These are phyloP conservation scores for Tieghemiomyces parasiticus DNA, from an alignment of 192 early-diverging fungal species.

Conservation along the genomic window DNA sequence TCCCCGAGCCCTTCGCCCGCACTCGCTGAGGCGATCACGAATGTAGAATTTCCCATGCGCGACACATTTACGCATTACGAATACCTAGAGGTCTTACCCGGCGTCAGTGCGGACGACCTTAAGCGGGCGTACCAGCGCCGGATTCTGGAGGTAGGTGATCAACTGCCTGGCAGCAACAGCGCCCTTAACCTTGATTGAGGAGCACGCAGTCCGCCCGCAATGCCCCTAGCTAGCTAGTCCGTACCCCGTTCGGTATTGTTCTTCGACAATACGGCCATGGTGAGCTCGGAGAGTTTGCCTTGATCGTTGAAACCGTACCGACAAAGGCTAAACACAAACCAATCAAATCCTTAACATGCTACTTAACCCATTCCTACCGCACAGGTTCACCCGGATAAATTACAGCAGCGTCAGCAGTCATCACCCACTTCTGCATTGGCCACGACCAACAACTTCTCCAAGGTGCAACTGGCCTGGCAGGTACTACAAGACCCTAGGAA, in stretches of 20 bases:
- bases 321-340: too few relatives aligned
- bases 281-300: neutral
- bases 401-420: neutral
- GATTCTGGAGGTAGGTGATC: neutral
- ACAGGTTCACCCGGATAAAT: constrained; percentile 15
- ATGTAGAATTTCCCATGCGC: neutral
- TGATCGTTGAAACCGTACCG: constrained; percentile 5
- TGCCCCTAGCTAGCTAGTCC: neutral
- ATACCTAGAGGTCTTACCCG: neutral
- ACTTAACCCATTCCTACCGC: neutral
- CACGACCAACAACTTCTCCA: constrained; percentile 17
- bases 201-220: neutral
- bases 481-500: constrained; percentile 24
- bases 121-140: neutral
- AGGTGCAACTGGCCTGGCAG: constrained; percentile 38
- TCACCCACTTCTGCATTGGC: too few relatives aligned
- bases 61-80: neutral
- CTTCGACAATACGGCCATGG: neutral
- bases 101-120: neutral
- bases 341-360: neutral
- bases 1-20: neutral
- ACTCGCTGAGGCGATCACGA: neutral
- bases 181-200: neutral
- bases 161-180: neutral
- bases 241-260: neutral